phyloP scores from a whole-genome alignment of 176 grass and related monocot species.

The Zizania latifolia region DNA sequence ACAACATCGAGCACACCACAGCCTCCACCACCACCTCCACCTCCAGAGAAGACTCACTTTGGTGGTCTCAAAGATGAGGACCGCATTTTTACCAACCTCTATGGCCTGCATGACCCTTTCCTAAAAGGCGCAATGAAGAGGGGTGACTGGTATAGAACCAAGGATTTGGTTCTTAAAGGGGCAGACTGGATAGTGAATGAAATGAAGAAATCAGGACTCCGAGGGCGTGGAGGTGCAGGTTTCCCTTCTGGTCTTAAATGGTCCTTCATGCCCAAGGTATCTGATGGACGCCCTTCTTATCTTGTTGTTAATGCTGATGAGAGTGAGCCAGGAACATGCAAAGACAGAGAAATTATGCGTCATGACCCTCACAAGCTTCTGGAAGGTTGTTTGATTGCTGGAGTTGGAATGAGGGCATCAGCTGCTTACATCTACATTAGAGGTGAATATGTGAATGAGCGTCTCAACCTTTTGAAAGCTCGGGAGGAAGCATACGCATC shows the following conservation, averaged over 20 bases:
- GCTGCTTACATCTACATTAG: slow-evolving; percentile 96
- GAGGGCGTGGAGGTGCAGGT: slow-evolving; percentile 89
- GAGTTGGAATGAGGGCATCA: slow-evolving; percentile 85
- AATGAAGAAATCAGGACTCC: slow-evolving; percentile 88
- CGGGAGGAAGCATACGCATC: slow-evolving; percentile 78
- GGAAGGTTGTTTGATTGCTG: slow-evolving; percentile 88
- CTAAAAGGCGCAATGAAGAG: slow-evolving; percentile 87
- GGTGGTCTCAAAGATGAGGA: slow-evolving; percentile 71
- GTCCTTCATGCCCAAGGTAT: slow-evolving; percentile 97
- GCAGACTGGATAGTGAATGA: slow-evolving; percentile 91
- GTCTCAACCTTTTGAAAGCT: slow-evolving; percentile 68
- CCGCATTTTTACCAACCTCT: slow-evolving; percentile 88
- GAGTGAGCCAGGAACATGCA: slow-evolving; percentile 92
- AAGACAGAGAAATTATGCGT: slow-evolving; percentile 94
- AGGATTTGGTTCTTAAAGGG: slow-evolving; percentile 83
- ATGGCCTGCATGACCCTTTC: slow-evolving; percentile 81
- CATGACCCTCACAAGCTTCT: slow-evolving; percentile 93
- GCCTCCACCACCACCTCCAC: too few relatives aligned
- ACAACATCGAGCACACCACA: slow-evolving; percentile 62
- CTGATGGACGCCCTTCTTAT: slow-evolving; percentile 78
- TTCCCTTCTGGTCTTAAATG: slow-evolving; percentile 94
- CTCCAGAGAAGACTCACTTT: slow-evolving; percentile 85
- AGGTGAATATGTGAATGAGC: slow-evolving; percentile 93
- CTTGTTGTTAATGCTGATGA: slow-evolving; percentile 98
- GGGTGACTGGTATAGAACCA: slow-evolving; percentile 82